Conservation (phyloP, 352 stramenopile species). For the Pythium pyrilobum region DNA sequence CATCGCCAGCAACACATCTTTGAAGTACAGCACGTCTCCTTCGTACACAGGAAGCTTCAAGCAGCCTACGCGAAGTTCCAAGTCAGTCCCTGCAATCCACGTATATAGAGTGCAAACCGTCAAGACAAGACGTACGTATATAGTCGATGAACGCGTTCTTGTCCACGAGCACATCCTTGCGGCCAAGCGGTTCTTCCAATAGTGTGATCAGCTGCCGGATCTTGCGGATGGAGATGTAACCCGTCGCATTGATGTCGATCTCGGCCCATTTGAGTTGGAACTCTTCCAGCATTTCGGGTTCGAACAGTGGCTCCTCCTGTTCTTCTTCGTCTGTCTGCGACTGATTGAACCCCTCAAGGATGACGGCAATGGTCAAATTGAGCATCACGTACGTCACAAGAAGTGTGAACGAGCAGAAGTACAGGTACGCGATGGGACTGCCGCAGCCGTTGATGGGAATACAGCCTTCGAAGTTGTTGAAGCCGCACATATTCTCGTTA, state of each 20-base stretch:
- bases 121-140: slow-evolving; percentile 37
- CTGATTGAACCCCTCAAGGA: slow-evolving; percentile 89
- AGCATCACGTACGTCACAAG: slow-evolving; percentile 93
- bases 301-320: slow-evolving; percentile 87
- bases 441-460: slow-evolving; percentile 76
- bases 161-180: slow-evolving; percentile 31
- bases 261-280: slow-evolving; percentile 87
- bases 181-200: slow-evolving; percentile 74
- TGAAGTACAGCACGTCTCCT: slow-evolving; percentile 79
- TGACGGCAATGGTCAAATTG: slow-evolving; percentile 93
- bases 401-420: slow-evolving; percentile 87
- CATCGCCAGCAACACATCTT: slow-evolving; percentile 82
- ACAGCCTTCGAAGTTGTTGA: slow-evolving; percentile 61
- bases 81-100: slow-evolving; percentile 1
- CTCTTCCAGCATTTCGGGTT: slow-evolving; percentile 81
- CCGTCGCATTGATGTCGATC: slow-evolving; percentile 85
- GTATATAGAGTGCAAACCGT: background rate
- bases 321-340: slow-evolving; percentile 37
- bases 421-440: slow-evolving; percentile 50
- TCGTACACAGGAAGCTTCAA: slow-evolving; percentile 82
- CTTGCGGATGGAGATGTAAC: slow-evolving; percentile 74
- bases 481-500: slow-evolving; percentile 65
- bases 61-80: slow-evolving; percentile 31
- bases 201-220: slow-evolving; percentile 71
- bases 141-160: slow-evolving; percentile 50